Evolutionary conservation across 768 basidiomycete genomes (phyloP).

Genomic region (Mycena polygramma): DNA sequence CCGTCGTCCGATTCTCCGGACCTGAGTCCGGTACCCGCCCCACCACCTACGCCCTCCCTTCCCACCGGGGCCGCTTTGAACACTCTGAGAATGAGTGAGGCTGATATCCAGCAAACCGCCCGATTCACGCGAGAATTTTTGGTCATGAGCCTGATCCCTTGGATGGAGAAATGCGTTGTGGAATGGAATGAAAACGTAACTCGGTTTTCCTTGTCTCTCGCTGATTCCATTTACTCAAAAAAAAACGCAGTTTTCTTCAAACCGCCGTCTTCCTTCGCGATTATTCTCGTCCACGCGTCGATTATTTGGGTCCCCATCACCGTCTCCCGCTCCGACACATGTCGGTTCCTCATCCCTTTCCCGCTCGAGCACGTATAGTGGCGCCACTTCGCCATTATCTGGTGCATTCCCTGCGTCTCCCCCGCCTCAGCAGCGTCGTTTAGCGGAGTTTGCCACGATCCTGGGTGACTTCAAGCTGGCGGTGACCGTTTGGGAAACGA

Average conservation of each 20-base stretch:
- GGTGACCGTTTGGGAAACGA: conserved; percentile 83
- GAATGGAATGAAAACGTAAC: conserved; percentile 93
- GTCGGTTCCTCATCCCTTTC: conserved; percentile 57
- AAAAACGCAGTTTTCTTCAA: conserved; percentile 72
- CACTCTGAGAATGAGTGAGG: conserved; percentile 70
- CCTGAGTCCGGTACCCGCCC: conserved; percentile 40
- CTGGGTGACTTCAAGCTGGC: conserved; percentile 93
- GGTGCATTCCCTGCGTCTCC: conserved; percentile 46
- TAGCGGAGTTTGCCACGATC: conserved; percentile 96
- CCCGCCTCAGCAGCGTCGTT: conserved; percentile 82
- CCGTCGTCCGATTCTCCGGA: conserved; percentile 51
- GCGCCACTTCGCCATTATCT: conserved; percentile 40
- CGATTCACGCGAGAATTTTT: conserved; percentile 90
- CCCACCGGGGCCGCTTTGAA: conserved; percentile 45
- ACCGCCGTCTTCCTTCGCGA: conserved; percentile 83
- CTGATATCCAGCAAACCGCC: conserved; percentile 80
- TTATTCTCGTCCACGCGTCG: conserved; percentile 90
- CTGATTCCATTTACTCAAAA: conserved; percentile 16
- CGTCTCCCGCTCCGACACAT: conserved; percentile 60
- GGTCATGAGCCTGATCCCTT: conserved; percentile 90
- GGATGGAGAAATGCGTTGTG: conserved; percentile 95
- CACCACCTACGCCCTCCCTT: conserved; percentile 41
- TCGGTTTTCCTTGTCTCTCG: conserved; percentile 7
- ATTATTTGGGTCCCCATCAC: conserved; percentile 76
- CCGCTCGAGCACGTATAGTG: conserved; percentile 53